Base-by-base conservation (phyloP, 805 yeast genomes). In the Hyphopichia homilentoma region DNA sequence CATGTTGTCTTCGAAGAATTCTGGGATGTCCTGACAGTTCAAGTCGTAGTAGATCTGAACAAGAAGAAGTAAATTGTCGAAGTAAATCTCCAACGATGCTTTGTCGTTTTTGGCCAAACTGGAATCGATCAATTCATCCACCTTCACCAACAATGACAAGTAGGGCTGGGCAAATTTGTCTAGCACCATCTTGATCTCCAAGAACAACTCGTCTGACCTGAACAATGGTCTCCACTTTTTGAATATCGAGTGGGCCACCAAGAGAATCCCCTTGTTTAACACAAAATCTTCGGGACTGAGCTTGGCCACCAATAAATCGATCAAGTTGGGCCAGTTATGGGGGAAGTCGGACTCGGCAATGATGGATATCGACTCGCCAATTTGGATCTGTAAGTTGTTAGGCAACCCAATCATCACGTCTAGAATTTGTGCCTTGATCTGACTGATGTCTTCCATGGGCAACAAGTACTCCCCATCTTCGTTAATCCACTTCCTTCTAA, bases 261-360 rank as follows among this genome's bases (percentile, higher is more conserved):
- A 73, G 35, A 94, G 65, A 4, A 94, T 89, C 33, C 96, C 95
- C 46, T 81, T 84, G 55, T 88, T 87, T 32, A 78, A 73, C 9
- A 70, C 67, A 70, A 84, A 76, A 50, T 86, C 87, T n/a, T 70
- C 72, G 3, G 63, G 54, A 2, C 81, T 73, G 29, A 93, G 66
- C 50, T 79, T 80, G 1, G 68, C 48, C 0, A 88, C 85, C 39
- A 93, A 68, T 35, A 81, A 83, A 45, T 83, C 86, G 21, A 87
- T 65, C 39, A 93, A 69, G 32, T 73, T 70, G 2, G 79, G 77
- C 99, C 99, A 93, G 31, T 79, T 67, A 24, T 83, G 82, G 1
- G 98, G 98, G 62, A 93, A 93, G 56, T 93, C 99, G 37, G 88
- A 80, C 54, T 89, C 96, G 3, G 99, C 98, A 48, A 93, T 90